phyloP scores from a whole-genome alignment of 2,329 filamentous ascomycete genomes.

The Aspergillus quadricinctus region DNA sequence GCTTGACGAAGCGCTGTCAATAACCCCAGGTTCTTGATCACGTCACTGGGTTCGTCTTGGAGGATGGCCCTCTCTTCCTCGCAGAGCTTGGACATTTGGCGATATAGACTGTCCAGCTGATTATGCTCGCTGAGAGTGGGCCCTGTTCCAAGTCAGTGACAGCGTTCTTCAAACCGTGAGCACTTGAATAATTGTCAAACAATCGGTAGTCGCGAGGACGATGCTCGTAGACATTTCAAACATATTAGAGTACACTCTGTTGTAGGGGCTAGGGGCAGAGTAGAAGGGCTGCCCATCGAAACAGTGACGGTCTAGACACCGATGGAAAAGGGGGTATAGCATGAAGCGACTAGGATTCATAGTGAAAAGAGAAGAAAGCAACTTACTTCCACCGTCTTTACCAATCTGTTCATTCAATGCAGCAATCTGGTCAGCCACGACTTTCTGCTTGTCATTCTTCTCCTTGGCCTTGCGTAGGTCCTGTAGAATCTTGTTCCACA shows the following conservation, averaged over 20 bases:
- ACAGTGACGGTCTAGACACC: no score
- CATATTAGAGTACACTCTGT: no score
- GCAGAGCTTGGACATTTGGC: conserved; percentile 44
- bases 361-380: background rate
- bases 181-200: background rate
- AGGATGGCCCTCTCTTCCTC: conserved; percentile 48
- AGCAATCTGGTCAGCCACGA: conserved; percentile 38
- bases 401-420: conserved; percentile 42
- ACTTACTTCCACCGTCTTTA: conserved; percentile 41
- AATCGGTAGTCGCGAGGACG: no score
- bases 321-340: no score
- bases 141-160: conserved; percentile 21
- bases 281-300: background rate
- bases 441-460: conserved; percentile 40
- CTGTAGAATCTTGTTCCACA: conserved; percentile 43
- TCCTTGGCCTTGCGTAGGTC: conserved; percentile 42
- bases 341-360: background rate
- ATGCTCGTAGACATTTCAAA: no score
- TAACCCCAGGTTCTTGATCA: conserved; percentile 48
- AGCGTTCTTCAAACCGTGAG: background rate
- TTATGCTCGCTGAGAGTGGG: conserved; percentile 39
- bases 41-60: conserved; percentile 46
- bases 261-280: no score
- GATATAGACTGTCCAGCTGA: conserved; percentile 43
- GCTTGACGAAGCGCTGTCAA: conserved; percentile 46